Percentiles rank a stretch among this genome's conserved stretches.
These are phyloP conservation scores for Talaromyces sp. DNA, from an alignment of 2,329 filamentous ascomycete genomes.

Conservation along the genomic window DNA sequence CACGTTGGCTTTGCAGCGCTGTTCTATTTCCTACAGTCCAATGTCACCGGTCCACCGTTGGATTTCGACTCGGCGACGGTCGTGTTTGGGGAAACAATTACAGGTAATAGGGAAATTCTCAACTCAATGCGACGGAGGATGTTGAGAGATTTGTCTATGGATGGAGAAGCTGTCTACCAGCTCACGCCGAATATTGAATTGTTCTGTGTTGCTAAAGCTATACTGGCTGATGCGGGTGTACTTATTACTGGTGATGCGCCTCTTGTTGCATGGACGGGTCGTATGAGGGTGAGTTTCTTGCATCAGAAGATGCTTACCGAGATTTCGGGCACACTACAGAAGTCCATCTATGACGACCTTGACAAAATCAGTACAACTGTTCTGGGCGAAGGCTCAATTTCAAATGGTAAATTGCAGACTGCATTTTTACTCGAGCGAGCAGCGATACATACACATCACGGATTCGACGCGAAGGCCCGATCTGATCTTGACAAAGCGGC, in stretches of 20 bases:
- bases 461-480: slow-evolving; percentile 71
- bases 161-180: slow-evolving; percentile 82
- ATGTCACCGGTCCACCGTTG: slow-evolving; percentile 83
- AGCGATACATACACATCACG: slow-evolving; percentile 78
- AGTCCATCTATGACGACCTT: slow-evolving; percentile 58
- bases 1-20: slow-evolving; percentile 66
- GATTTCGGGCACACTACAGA: slow-evolving; percentile 57
- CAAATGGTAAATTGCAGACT: slow-evolving; percentile 52
- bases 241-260: slow-evolving; percentile 39
- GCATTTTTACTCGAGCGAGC: slow-evolving; percentile 78
- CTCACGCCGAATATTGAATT: slow-evolving; percentile 81
- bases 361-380: slow-evolving; percentile 47
- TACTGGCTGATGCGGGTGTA: slow-evolving; percentile 50
- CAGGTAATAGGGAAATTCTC: slow-evolving; percentile 39
- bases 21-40: slow-evolving; percentile 77
- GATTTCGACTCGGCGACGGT: slow-evolving; percentile 51
- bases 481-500: slow-evolving; percentile 68
- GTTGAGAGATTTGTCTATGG: slow-evolving; percentile 67
- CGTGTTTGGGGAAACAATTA: slow-evolving; percentile 38
- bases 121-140: slow-evolving; percentile 55
- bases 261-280: slow-evolving; percentile 55
- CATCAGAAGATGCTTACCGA: slow-evolving; percentile 67
- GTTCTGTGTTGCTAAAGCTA: slow-evolving; percentile 68
- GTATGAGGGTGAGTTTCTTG: slow-evolving; percentile 69
- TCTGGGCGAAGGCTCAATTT: slow-evolving; percentile 23